Evolutionary conservation across 768 basidiomycete genomes (phyloP), one percentile per base, ranked within the genome.

Genomic region (Tulasnella sp.): DNA sequence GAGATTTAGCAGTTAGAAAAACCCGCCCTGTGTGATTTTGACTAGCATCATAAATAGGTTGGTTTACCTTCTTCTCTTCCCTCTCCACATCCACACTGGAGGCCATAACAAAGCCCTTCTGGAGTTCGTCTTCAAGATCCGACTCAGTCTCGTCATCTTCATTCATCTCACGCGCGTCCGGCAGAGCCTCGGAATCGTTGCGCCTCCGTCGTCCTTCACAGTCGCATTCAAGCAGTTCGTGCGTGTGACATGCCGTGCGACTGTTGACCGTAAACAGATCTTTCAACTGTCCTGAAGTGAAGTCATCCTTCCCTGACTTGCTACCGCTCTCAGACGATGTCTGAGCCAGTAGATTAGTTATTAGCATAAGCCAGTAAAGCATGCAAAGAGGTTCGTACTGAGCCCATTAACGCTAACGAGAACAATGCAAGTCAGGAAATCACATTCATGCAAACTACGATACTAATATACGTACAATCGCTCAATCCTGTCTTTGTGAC

Each of bases 401-500:
- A 30, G n/a, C 44, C 27, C 34, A 45, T 52, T 1, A 27, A 49
- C 19, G 57, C 57, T 42, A 53, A 19, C 5, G 15, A 15, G 34
- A 38, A 38, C 7, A 15, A 38, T 38, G 5, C 34, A 38, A 50
- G 34, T 7, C 34, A 38, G 34, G 34, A 15, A 15, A 38, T 38
- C 34, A 15, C 15, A 34, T 9, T 65, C 19, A 63, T 29, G 19
- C 17, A 51, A 19, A 49, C 62, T 41, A 25, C 59, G 59, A 68
- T 70, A 60, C 59, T 68, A 53, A 25, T 63, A 5, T 15, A 74
- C 82, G 71, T 65, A 89, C 87, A 89, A 63, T 88, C 82, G 63
- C 90, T 92, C 49, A 98, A 72, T 3, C 90, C 93, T 10, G 90
- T 78, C 71, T 98, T 98, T 17, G 90, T 96, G 29, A 97, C 83